Evolutionary conservation across 2,329 filamentous ascomycete species (phyloP), one percentile per base, ranked within the genome.

Genomic region (Talaromyces atroroseus): DNA sequence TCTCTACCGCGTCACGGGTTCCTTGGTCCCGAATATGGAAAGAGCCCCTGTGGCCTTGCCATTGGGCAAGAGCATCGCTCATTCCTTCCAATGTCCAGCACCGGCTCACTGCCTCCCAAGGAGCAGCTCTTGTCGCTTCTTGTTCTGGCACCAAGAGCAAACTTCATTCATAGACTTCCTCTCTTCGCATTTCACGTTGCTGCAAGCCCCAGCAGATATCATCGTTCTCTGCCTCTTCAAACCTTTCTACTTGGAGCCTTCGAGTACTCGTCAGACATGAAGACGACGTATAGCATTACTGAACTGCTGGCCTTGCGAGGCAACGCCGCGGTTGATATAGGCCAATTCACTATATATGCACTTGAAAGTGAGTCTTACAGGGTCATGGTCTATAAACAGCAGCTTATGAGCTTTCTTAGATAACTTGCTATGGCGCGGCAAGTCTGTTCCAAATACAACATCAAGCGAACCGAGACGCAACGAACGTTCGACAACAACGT

Each of bases 261-360:
- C 29, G 51, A 42, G 11, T 23, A 54, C 40, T n/a, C 24, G 45
- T 42, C 26, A 18, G 40, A 14, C 42, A 54, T 23, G 56, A 59
- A 57, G 58, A 65, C 68, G 66, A 72, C 62, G 60, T 75, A 75
- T 62, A 68, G 68, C 44, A 66, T 74, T 53, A 65, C 64, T 57
- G 71, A 71, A 7, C 62, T 75, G 42, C 61, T 74, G 65, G 67
- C 66, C 36, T 61, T 74, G 52, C 62, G 64, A 61, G 66, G 64
- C 51, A 63, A 64, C 14, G 64, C 62, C 16, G 57, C 59, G 47
- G 63, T 68, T 47, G 62, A 68, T 21, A 55, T 67, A 24, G 62
- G 59, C 47, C 62, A 54, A 49, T 68, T 63, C 55, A 65, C 59
- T 62, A 62, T 63, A 20, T 63, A 68, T 54, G 67, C 67, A 23